A percentile compares a stretch with the other conserved stretches of the same genome.
These are phyloP conservation scores for Diaporthe sp. DNA, from an alignment of 2,329 filamentous ascomycete genomes.

Conservation along the genomic window DNA sequence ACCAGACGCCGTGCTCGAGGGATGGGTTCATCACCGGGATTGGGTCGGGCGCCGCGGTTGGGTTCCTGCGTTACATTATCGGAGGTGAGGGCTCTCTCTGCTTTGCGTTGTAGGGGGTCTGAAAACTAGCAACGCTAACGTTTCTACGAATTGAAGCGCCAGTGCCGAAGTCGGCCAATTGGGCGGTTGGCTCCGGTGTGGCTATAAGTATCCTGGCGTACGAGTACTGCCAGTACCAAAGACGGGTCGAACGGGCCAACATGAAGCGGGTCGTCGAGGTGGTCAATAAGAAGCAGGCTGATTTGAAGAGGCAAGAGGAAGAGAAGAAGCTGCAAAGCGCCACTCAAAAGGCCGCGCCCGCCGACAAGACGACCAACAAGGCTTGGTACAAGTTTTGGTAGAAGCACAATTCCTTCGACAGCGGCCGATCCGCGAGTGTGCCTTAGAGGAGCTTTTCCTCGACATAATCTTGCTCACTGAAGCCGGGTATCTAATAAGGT, in stretches of 20 bases:
- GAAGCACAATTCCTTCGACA: slow-evolving; percentile 1
- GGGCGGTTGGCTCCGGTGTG: slow-evolving; percentile 85
- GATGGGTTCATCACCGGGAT: slow-evolving; percentile 89
- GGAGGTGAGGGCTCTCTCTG: slow-evolving; percentile 68
- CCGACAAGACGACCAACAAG: slow-evolving; percentile 48
- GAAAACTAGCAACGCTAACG: not conserved
- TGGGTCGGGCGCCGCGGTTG: slow-evolving; percentile 80
- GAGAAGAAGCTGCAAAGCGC: slow-evolving; percentile 54
- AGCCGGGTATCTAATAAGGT: not conserved
- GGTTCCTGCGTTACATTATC: slow-evolving; percentile 80
- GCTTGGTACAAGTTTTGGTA: slow-evolving; percentile 73
- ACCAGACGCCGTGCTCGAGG: slow-evolving; percentile 86
- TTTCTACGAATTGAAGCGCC: slow-evolving; percentile 55
- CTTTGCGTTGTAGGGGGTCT: too few relatives aligned
- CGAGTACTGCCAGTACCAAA: slow-evolving; percentile 85
- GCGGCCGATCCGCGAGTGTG: not conserved
- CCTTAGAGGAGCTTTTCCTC: not conserved
- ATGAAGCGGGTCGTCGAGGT: slow-evolving; percentile 91
- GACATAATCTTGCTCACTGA: too few relatives aligned
- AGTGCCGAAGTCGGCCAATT: slow-evolving; percentile 80
- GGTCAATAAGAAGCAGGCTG: slow-evolving; percentile 79
- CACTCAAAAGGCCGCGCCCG: slow-evolving; percentile 51
- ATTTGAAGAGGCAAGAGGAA: slow-evolving; percentile 67
- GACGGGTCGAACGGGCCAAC: slow-evolving; percentile 81
- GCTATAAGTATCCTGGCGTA: slow-evolving; percentile 79